These are phyloP conservation scores for Dittrichia graveolens DNA, from an alignment of 129 eudicot species.

Conservation along the genomic window DNA sequence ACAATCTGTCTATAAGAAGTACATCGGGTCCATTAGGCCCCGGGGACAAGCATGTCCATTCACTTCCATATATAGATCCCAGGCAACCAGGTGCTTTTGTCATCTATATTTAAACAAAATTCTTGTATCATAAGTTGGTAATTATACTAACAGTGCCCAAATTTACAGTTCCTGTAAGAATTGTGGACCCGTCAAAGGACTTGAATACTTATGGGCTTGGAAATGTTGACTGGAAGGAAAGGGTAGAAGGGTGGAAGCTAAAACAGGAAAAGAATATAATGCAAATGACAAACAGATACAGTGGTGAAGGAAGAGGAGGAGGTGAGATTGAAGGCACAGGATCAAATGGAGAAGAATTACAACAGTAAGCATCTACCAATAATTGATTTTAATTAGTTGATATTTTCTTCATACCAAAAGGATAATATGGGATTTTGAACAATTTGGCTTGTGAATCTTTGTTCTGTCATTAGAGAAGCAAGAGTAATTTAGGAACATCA, in stretches of 20 bases:
- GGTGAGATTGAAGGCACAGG: constrained; percentile 84
- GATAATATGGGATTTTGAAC: not conserved
- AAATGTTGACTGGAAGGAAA: constrained; percentile 88
- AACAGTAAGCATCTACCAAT: constrained; percentile 49
- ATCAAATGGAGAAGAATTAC: constrained; percentile 78
- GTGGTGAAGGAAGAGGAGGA: constrained; percentile 70
- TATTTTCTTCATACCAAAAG: too few species aligned
- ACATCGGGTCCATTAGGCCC: constrained; percentile 85
- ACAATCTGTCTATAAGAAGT: constrained; percentile 67
- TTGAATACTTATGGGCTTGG: constrained; percentile 77
- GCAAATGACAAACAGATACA: constrained; percentile 49
- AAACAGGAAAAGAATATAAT: constrained; percentile 69
- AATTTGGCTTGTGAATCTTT: not conserved
- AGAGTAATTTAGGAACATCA: constrained; percentile 1
- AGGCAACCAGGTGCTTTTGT: constrained; percentile 64
- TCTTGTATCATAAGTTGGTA: not conserved
- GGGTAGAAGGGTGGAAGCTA: constrained; percentile 87
- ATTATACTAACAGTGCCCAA: not conserved
- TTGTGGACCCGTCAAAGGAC: constrained; percentile 85
- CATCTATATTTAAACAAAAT: constrained; percentile 10
- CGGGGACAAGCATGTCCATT: constrained; percentile 61
- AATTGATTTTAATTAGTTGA: not conserved
- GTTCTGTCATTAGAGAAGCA: too few species aligned
- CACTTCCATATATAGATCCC: constrained; percentile 76
- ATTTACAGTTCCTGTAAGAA: constrained; percentile 75